A percentile compares a stretch with the other conserved stretches of the same genome.
These are phyloP conservation scores for Penstemon barbatus DNA, from an alignment of 257 asterid species.

Conservation along the genomic window DNA sequence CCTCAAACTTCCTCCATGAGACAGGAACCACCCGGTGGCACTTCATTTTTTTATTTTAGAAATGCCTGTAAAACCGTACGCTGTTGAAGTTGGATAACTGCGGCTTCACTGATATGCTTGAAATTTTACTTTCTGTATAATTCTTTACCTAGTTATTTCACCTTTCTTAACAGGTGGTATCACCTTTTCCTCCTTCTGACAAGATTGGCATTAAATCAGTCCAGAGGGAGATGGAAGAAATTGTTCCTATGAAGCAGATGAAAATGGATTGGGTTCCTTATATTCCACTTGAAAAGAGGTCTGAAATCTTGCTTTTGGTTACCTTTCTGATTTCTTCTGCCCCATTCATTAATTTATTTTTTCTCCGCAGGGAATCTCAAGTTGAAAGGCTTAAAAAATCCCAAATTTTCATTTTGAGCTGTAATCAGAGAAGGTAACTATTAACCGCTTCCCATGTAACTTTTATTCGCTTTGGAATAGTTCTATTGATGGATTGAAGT, in stretches of 20 bases:
- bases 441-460: background rate
- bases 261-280: constrained; percentile 99
- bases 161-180: constrained; percentile 58
- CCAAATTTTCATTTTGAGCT: constrained; percentile 76
- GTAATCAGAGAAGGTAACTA: constrained; percentile 83
- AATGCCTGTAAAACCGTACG: background rate
- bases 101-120: background rate
- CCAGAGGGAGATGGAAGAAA: constrained; percentile 93
- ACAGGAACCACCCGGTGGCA: background rate
- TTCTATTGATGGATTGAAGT: background rate
- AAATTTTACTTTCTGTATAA: background rate
- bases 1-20: constrained; percentile 15
- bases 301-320: constrained; percentile 11
- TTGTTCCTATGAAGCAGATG: constrained; percentile 95
- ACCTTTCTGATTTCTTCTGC: constrained; percentile 21
- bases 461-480: constrained; percentile 22
- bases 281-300: constrained; percentile 85
- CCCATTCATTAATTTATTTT: constrained; percentile 20
- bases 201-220: constrained; percentile 94
- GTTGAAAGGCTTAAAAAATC: constrained; percentile 88
- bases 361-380: constrained; percentile 65
- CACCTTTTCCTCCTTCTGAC: constrained; percentile 99
- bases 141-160: constrained; percentile 6
- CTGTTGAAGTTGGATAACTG: background rate
- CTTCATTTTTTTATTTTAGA: background rate